phyloP scores from a whole-genome alignment of 345 rosid genomes.

The Bretschneidera sinensis region DNA sequence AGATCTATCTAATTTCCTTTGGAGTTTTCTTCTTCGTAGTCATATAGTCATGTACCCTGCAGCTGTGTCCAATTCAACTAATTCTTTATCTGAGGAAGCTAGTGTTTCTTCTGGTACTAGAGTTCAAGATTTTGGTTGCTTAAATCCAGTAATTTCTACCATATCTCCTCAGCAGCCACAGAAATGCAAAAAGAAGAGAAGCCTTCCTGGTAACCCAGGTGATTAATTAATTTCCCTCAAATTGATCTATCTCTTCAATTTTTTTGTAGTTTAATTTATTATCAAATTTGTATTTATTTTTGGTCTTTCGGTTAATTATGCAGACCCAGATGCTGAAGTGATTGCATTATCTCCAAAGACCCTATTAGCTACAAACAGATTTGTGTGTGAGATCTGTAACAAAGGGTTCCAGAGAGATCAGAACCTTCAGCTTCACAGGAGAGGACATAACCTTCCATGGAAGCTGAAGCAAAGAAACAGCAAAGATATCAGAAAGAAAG shows the following conservation, averaged over 20 bases:
- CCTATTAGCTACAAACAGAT: slow-evolving; percentile 78
- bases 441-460: slow-evolving; percentile 98
- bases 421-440: slow-evolving; percentile 88
- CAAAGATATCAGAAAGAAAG: slow-evolving; percentile 42
- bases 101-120: slow-evolving; percentile 60
- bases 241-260: background rate
- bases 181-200: slow-evolving; percentile 73
- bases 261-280: slow-evolving; percentile 2
- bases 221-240: background rate
- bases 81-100: slow-evolving; percentile 64
- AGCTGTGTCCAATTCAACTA: slow-evolving; percentile 51
- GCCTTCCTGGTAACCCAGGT: slow-evolving; percentile 95
- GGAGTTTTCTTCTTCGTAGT: slow-evolving; percentile 37
- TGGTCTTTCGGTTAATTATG: background rate
- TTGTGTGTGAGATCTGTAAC: slow-evolving; percentile 92
- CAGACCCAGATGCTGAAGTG: slow-evolving; percentile 94
- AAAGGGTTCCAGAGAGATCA: slow-evolving; percentile 96
- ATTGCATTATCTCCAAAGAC: slow-evolving; percentile 83
- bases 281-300: background rate
- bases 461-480: slow-evolving; percentile 72
- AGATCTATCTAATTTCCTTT: too few relatives aligned
- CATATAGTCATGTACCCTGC: slow-evolving; percentile 50
- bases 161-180: slow-evolving; percentile 36
- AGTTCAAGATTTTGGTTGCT: slow-evolving; percentile 42
- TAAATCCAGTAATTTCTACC: slow-evolving; percentile 35